Conservation (phyloP, 1,284 basidiomycete genomes). For the Mycena sp. region DNA sequence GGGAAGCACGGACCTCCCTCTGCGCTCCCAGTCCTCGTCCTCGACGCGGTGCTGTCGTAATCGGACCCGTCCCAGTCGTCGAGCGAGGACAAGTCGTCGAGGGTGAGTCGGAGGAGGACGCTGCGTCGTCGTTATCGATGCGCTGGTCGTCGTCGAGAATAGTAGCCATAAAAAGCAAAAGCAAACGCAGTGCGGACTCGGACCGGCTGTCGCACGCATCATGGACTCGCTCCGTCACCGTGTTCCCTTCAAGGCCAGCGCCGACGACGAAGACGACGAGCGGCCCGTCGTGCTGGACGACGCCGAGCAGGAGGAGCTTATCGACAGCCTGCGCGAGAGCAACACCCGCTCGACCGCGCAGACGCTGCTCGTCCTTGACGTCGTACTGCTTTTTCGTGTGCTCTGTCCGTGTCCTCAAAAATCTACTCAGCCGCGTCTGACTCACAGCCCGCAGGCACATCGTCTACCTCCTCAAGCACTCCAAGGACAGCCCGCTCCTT, state of each 20-base stretch:
- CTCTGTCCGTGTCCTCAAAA: constrained; percentile 46
- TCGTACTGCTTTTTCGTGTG: constrained; percentile 52
- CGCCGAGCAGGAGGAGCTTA: constrained; percentile 60
- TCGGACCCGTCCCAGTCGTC: too few relatives aligned
- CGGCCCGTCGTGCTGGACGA: constrained; percentile 21
- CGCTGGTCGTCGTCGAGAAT: too few relatives aligned
- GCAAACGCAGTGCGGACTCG: too few relatives aligned
- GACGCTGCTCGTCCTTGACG: constrained; percentile 47
- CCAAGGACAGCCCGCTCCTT: constrained; percentile 55
- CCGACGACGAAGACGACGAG: constrained; percentile 14
- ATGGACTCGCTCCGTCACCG: constrained; percentile 22
- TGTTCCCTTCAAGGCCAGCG: constrained; percentile 8
- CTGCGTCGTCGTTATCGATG: too few relatives aligned
- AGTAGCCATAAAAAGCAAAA: too few relatives aligned
- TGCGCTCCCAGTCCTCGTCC: constrained; percentile 39
- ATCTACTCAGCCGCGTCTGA: not conserved
- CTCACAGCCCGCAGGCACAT: constrained; percentile 47
- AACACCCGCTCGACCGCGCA: constrained; percentile 51
- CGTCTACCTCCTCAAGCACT: constrained; percentile 48
- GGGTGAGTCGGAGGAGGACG: too few relatives aligned
- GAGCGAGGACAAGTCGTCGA: too few relatives aligned
- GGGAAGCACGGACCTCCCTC: constrained; percentile 52
- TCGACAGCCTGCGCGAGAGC: constrained; percentile 51
- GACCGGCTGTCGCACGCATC: too few relatives aligned
- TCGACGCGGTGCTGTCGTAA: constrained; percentile 29